A percentile compares a stretch with the other conserved stretches of the same genome.
These are phyloP conservation scores for Xylaria palmicola DNA, from an alignment of 495 filamentous ascomycete genomes.

Conservation along the genomic window DNA sequence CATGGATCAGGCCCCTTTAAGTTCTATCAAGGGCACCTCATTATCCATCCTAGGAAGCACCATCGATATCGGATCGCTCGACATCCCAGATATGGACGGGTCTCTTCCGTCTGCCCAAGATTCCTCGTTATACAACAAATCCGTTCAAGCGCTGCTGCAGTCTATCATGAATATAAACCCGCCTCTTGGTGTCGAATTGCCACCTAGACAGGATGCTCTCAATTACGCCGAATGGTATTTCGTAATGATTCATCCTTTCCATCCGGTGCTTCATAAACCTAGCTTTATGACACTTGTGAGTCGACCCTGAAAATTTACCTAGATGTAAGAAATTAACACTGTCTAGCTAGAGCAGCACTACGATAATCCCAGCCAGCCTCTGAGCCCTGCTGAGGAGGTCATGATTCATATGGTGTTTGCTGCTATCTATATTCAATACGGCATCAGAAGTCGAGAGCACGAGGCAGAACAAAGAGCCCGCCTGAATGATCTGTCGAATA, in stretches of 20 bases:
- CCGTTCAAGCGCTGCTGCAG: conserved; percentile 64
- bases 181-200: conserved; percentile 55
- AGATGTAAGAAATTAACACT: conserved; percentile 4
- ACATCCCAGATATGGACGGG: conserved; percentile 62
- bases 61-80: conserved; percentile 73
- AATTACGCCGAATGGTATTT: conserved; percentile 72
- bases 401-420: conserved; percentile 76
- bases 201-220: conserved; percentile 55
- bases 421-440: conserved; percentile 72
- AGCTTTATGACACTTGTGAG: conserved; percentile 65
- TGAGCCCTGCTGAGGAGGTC: conserved; percentile 64
- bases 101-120: conserved; percentile 43
- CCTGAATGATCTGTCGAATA: conserved; percentile 62
- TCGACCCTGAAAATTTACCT: neutral
- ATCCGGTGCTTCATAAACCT: conserved; percentile 69
- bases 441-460: conserved; percentile 56
- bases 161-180: conserved; percentile 59
- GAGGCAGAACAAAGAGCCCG: conserved; percentile 49
- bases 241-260: conserved; percentile 66
- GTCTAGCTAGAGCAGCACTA: conserved; percentile 59
- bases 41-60: conserved; percentile 73
- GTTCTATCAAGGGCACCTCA: conserved; percentile 70
- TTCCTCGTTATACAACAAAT: conserved; percentile 60
- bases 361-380: conserved; percentile 58
- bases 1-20: conserved; percentile 62